Base-by-base conservation (phyloP, 164 flowering plant genomes). In the Tetrastigma voinierianum region DNA sequence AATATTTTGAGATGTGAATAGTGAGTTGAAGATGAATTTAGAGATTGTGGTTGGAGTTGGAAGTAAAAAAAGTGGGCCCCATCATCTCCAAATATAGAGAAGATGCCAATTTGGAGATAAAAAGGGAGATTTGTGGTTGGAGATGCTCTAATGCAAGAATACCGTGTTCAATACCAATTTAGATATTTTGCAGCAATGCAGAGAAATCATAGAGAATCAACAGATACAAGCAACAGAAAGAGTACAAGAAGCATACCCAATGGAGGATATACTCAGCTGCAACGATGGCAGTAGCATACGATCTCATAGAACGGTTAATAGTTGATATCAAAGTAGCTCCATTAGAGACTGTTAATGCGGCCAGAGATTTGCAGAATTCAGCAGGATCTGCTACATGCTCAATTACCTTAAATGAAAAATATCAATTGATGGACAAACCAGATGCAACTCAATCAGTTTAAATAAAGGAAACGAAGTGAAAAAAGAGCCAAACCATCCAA, bases 361-460 rank as follows among this genome's bases (percentile, higher is more conserved):
- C 74, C 67, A 96, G 74, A 25, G 98, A 93, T 77, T 90, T 88
- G 88, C 99, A 96, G 73, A 96, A 93, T 47, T 88, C 95, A 64
- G 92, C 83, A 70, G 98, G 96, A 71, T 90, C 73, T 64, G 97
- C 95, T 43, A 93, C 98, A 63, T 96, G 99, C 82, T 93, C 99
- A 73, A 96, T 91, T 46, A 96, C 98, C 98, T 93, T 51, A 2
- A 64, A 43, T 17, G 8, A 51, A 20, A 60, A 63, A 19, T 16
- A 59, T 46, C 11, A 43, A 65, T 54, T 58, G 60, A 53, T 10
- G 48, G 40, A 25, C 23, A 66, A 46, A 54, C 53, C 25, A 10
- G 32, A 20, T 21, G 19, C 58, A 55, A 61, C 53, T 16, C 3
- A 5, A 55, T 21, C 45, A 25, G 40, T 25, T 25, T 7, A 25